Evolutionary conservation across 345 rosid species (phyloP), one percentile per base, ranked within the genome.

Genomic region (Balakata baccata): DNA sequence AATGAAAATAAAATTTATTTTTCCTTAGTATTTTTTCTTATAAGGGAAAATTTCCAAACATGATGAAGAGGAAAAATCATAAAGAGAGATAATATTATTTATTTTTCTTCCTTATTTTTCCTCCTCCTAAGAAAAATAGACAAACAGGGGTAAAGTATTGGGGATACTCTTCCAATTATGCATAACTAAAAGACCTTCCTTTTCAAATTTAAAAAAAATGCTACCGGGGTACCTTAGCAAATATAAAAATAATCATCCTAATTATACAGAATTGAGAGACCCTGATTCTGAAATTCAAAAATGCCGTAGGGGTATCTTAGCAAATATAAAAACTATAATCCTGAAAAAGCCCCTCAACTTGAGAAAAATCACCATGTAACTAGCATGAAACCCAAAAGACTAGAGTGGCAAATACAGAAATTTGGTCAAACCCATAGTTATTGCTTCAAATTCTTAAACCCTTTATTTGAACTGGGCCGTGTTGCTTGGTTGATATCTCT

Each of bases 351-450:
- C 72, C 72, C 62, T 53, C 16, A 38, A 53, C 1, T 69, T 53
- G 6, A 51, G 25, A 69, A 51, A 37, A 54, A 69, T 22, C 3
- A 56, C 73, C 53, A 11, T 20, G 18, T 11, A 41, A 2, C 9
- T 34, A 18, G 50, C 38, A 18, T 54, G 11, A 11, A 54, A 52
- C 25, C 4, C 17, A 39, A 20, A 23, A 12, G 20, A 14, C 56
- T 66, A 3, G 41, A 66, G 56, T 47, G 70, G 70, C 56, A 23
- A 65, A 66, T 34, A n/a, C 18, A 37, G 73, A 53, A 69, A 69
- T 69, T 53, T n/a, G 63, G 50, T 56, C 49, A 38, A 54, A 69
- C n/a, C 12, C 12, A 23, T 66, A 66, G 57, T 47, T 47, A 23
- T 47, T 49, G 57, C 70, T 66, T 23, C 52, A 22, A 23, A 25